Conservation (phyloP, 805 yeast species). For the Yarrowia yakushimensis region DNA sequence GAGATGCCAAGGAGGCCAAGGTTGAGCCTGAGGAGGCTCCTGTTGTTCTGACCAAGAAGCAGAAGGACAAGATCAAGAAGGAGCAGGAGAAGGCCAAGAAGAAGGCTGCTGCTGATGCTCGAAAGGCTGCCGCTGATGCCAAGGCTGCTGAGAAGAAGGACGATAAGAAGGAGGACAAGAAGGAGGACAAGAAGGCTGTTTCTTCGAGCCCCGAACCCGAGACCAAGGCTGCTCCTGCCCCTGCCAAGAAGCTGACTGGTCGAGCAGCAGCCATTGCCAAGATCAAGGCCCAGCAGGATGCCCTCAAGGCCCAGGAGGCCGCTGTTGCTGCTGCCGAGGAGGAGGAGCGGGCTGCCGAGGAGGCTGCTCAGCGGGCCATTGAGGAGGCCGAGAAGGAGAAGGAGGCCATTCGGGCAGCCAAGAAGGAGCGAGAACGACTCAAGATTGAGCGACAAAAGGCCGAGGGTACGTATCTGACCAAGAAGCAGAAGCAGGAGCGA, state of each 20-base stretch:
- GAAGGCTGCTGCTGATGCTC: slow-evolving; percentile 27
- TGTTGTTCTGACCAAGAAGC: slow-evolving; percentile 29
- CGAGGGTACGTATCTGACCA: slow-evolving; percentile 90
- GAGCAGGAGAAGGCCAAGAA: slow-evolving; percentile 32
- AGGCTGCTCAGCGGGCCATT: slow-evolving; percentile 22
- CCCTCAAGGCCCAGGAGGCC: slow-evolving; percentile 53
- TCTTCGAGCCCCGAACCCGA: not conserved
- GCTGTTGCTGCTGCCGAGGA: slow-evolving; percentile 38
- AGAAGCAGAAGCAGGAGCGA: slow-evolving; percentile 93
- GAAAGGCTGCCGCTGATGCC: slow-evolving; percentile 25
- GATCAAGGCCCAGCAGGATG: slow-evolving; percentile 54
- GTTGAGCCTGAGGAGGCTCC: slow-evolving; percentile 37
- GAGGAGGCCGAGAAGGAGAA: slow-evolving; percentile 35
- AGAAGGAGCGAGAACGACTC: slow-evolving; percentile 82
- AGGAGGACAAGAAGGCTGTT: slow-evolving; percentile 14
- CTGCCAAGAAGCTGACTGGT: slow-evolving; percentile 21
- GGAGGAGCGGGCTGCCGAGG: slow-evolving; percentile 27
- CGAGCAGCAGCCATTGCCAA: slow-evolving; percentile 38
- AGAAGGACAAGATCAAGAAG: slow-evolving; percentile 32
- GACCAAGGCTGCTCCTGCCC: not conserved
- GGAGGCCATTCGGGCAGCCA: slow-evolving; percentile 41
- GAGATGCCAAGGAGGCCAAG: slow-evolving; percentile 60
- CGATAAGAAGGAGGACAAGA: not conserved
- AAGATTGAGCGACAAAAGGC: slow-evolving; percentile 91
- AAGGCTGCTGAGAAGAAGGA: slow-evolving; percentile 41